Evolutionary conservation across 2,329 filamentous ascomycete species (phyloP), one percentile per base, ranked within the genome.

Genomic region (Arthrobotrys musiformis): DNA sequence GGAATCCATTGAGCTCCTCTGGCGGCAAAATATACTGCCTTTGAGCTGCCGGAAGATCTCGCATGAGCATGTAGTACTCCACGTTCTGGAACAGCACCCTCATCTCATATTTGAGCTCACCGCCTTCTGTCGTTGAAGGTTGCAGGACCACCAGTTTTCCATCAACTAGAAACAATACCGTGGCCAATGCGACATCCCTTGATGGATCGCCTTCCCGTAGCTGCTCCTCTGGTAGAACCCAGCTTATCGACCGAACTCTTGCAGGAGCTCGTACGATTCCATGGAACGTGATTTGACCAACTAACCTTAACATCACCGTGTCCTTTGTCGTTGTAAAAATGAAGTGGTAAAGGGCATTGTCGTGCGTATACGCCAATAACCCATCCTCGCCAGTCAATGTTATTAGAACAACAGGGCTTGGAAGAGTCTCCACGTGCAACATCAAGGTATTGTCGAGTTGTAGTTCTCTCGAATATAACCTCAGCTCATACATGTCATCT

Each of bases 261-360:
- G 94, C 93, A 9, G 95, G 95, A 37, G 95, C 96, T 81, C 95
- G 88, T 48, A 99, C 94, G 78, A 99, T 97, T 52, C 95, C 95
- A 83, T 99, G 92, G 81, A 99, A 95, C 11, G 93, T 94, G 81
- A 99, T 99, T 83, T 98, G 95, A 8, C 96, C 95, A n/a, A 98
- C 94, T 82, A 97, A 93, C 5, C 97, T 89, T 30, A 98, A 87
- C 35, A 97, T 88, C 33, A 80, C 79, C 22, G 90, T 85, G 15
- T 87, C 90, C n/a, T 88, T 86, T 22, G 89, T 87, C 0, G 90
- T 88, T 0, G 92, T 90, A 79, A 99, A 94, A 76, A 99, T 90
- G 83, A 93, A 99, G 83, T 99, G 95, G 82, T 97, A 95, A 15
- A 99, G 87, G 9, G 96, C 88, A 83, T 99, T 99, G 82, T 98